Evolutionary conservation across 2,329 filamentous ascomycete species (phyloP), one percentile per base, ranked within the genome.

Genomic region (Chrysoporthe cubensis): DNA sequence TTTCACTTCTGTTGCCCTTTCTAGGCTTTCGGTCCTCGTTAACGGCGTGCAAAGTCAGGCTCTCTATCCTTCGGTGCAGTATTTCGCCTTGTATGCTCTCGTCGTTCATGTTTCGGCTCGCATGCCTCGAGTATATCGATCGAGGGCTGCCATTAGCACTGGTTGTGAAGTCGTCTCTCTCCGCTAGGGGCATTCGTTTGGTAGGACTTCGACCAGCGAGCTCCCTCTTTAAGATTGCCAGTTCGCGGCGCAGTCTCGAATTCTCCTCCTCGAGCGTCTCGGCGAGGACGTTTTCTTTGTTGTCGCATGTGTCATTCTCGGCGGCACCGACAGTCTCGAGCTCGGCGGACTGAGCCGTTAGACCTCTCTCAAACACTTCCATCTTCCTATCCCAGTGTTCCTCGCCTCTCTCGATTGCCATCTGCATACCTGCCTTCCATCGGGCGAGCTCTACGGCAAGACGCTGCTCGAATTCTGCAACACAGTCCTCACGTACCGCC

Each of bases 401-500:
- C 69, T 97, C 93, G 64, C 89, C 89, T 57, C 89, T 87, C 73
- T 96, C 94, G 70, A 88, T 86, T 76, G 97, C 94, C 5, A 91
- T 87, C 21, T 92, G 91, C 77, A 94, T 87, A 0, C 88, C 91
- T 0, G 86, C 87, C 76, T 95, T 91, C 91, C 93, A 97, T n/a
- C 92, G 85, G 11, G 87, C 85, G 77, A 92, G 87, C 77, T 97
- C 94, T 14, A 90, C 81, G 26, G 89, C 87, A 59, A 97, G 84
- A 13, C 88, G 87, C 68, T 87, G 83, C 75, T 99, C 96, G 82
- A 97, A 96, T 75, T 97, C 96, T 2, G 82, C 84, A 72, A 90
- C 94, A 73, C 94, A 95, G 72, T 98, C 95, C 75, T 97, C 95
- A 32, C 96, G 90, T 42, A 98, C 88, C 6, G 91, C 90, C 73